phyloP scores from a whole-genome alignment of 768 basidiomycete species.

The Trametes coccinea region DNA sequence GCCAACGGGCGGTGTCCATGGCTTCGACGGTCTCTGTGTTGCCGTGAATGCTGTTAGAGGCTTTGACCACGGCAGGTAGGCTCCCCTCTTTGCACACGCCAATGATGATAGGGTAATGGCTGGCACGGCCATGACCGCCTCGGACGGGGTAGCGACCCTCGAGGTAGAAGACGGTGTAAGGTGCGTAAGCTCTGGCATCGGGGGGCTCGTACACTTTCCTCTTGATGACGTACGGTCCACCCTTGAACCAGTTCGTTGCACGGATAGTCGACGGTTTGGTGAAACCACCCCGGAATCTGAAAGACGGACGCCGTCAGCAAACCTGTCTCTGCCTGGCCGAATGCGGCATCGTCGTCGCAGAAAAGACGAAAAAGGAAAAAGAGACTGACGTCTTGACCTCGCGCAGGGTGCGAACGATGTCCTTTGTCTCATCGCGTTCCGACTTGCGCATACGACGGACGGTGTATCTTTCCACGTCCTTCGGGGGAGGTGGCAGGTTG shows the following conservation, averaged over 20 bases:
- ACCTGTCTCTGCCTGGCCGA: too few species aligned
- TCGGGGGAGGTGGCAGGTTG: background rate
- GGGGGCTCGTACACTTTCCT: constrained; percentile 35
- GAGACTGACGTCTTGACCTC: constrained; percentile 38
- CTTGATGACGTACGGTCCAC: constrained; percentile 32
- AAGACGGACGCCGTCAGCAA: too few species aligned
- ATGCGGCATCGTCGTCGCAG: too few species aligned
- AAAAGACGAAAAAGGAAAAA: background rate
- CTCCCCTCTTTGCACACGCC: constrained; percentile 38
- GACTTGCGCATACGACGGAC: constrained; percentile 31
- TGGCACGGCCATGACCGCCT: constrained; percentile 34
- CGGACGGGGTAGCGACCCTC: constrained; percentile 36
- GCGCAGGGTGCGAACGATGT: constrained; percentile 38
- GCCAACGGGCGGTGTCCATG: constrained; percentile 46
- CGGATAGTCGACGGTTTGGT: constrained; percentile 41
- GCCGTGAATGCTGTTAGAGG: constrained; percentile 34
- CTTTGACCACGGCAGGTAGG: constrained; percentile 31
- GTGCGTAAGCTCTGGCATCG: constrained; percentile 37
- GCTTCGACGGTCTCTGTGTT: constrained; percentile 20
- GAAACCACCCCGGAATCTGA: constrained; percentile 42
- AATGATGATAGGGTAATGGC: constrained; percentile 34
- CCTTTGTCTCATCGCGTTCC: constrained; percentile 44
- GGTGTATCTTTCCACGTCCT: background rate
- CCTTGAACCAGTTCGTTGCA: constrained; percentile 38
- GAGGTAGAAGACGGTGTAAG: constrained; percentile 42